Base-by-base conservation (phyloP, 768 basidiomycete species). In the Termitomyces sp. region DNA sequence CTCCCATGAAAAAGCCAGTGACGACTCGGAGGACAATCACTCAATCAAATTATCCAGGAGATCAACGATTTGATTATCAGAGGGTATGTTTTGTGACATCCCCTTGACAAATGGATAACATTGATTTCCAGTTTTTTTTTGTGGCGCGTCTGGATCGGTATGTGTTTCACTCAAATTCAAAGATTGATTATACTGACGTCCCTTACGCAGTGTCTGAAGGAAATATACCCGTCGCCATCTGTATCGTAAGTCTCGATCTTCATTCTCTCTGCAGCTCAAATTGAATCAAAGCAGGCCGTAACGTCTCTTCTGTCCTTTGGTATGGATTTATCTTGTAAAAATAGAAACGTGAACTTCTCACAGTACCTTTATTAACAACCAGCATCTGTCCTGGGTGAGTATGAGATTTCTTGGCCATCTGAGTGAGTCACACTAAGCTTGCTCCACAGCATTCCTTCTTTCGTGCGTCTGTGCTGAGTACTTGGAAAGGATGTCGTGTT, bases 101-200 rank as follows among this genome's bases (percentile, higher is more conserved):
- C 4, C 20, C 1, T 36, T 45, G 7, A 15, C 7, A 13, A 28
- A 5, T 40, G 33, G 2, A 28, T 40, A 20, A 24, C 9, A n/a
- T 22, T 2, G 13, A 28, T 40, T 44, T 18, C 16, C 36, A 60
- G 63, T 22, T 53, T 64, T 13, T 64, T 64, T 36, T 50, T 50
- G 15, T 50, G 56, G 28, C 59, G 63, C 28, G 56, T 61, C 44
- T 64, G 63, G 63, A 38, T 61, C 11, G 20, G 63, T 64, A 42
- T 20, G 63, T 39, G 22, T 15, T 16, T 9, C 0, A 4, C 22
- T 59, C 7, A 9, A 7, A 38, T 11, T 33, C 12, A 24, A 5
- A 24, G 22, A 9, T 18, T 18, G 4, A 24, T 16, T 1, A 39
- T 40, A 4, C 22, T 40, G 24, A 55, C 0, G 9, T 40, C 4